Evolutionary conservation across 2,329 filamentous ascomycete genomes (phyloP).

Genomic region (Aspergillus thermomutatus): DNA sequence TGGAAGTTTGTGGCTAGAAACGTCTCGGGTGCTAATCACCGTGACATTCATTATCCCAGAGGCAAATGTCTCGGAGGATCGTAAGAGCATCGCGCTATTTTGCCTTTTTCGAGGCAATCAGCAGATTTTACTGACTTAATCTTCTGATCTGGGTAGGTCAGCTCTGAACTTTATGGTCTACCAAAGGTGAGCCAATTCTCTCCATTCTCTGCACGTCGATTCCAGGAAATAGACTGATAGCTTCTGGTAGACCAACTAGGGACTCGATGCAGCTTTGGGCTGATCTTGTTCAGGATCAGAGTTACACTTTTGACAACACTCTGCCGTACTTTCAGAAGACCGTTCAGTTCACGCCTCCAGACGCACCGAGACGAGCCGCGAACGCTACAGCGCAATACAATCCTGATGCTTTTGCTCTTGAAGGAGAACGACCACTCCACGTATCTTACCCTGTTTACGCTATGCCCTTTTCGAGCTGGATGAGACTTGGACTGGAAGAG

Average conservation of each 20-base stretch:
- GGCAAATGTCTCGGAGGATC: conserved; percentile 29
- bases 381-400: conserved; percentile 24
- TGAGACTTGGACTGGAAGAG: conserved; percentile 34
- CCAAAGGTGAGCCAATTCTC: conserved; percentile 19
- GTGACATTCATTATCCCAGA: conserved; percentile 27
- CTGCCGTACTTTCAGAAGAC: conserved; percentile 30
- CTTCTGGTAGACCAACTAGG: conserved; percentile 19
- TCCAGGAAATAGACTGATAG: background rate
- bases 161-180: conserved; percentile 35
- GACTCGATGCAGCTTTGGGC: conserved; percentile 32
- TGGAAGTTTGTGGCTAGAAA: conserved; percentile 47
- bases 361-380: conserved; percentile 8
- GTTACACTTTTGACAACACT: conserved; percentile 29
- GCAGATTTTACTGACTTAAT: background rate
- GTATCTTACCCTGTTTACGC: conserved; percentile 43
- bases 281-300: conserved; percentile 28
- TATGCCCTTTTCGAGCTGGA: conserved; percentile 39
- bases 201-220: background rate
- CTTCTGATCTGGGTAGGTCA: conserved; percentile 16
- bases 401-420: conserved; percentile 26
- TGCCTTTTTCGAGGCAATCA: background rate
- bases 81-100: conserved; percentile 14
- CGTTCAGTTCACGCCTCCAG: conserved; percentile 26
- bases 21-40: conserved; percentile 47
- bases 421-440: conserved; percentile 35